phyloP scores from a whole-genome alignment of 805 yeast genomes.

The Monosporozyma unispora region DNA sequence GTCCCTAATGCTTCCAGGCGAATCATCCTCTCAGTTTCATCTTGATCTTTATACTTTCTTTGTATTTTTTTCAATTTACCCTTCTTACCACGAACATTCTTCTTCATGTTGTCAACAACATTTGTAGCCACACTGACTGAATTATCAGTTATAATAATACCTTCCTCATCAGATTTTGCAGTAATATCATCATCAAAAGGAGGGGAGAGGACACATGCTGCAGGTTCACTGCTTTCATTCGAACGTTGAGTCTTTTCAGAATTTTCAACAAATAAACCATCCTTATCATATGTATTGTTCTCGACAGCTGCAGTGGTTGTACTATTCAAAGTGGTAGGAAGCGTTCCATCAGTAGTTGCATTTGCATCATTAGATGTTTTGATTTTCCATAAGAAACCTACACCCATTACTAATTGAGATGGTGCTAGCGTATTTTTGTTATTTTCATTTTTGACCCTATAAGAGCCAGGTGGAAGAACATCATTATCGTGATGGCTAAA shows the following conservation, averaged over 20 bases:
- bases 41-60: constrained; percentile 81
- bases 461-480: constrained; percentile 52
- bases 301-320: constrained; percentile 3
- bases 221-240: constrained; percentile 6
- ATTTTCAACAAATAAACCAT: constrained; percentile 3
- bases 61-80: constrained; percentile 76
- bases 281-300: constrained; percentile 3
- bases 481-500: constrained; percentile 45
- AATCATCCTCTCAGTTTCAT: constrained; percentile 70
- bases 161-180: not conserved
- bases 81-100: constrained; percentile 71
- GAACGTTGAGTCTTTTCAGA: not conserved
- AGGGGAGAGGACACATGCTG: not conserved
- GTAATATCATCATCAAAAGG: not conserved
- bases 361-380: constrained; percentile 32
- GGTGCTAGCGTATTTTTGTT: constrained; percentile 62
- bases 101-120: constrained; percentile 25
- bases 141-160: constrained; percentile 4
- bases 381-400: constrained; percentile 68
- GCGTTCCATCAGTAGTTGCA: constrained; percentile 1
- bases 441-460: constrained; percentile 43
- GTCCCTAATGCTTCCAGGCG: constrained; percentile 83
- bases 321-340: not conserved
- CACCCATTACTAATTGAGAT: constrained; percentile 81
- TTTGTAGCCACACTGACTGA: constrained; percentile 5